These are phyloP conservation scores for Thraustotheca clavata DNA, from an alignment of 352 stramenopile species.

Conservation along the genomic window DNA sequence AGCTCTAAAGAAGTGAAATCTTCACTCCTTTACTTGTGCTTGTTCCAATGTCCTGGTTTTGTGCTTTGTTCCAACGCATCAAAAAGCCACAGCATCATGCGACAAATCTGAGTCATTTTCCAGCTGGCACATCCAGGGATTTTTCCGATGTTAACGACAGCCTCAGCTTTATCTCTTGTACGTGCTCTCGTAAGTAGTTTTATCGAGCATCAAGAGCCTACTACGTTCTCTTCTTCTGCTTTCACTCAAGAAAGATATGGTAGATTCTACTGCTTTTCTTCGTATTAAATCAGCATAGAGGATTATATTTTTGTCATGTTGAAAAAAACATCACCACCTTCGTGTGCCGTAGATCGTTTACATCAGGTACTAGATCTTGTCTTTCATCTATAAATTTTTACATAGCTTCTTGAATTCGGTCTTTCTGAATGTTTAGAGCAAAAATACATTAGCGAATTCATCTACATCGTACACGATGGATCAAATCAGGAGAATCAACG, in stretches of 20 bases:
- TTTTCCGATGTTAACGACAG: too few species aligned
- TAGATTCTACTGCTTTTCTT: background rate
- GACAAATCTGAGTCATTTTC: too few species aligned
- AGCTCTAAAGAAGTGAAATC: too few species aligned
- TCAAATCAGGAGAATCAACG: background rate
- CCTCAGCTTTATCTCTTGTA: background rate
- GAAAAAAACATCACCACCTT: background rate
- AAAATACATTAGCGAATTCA: background rate
- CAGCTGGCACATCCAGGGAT: background rate
- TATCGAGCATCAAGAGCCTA: background rate
- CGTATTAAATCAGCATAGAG: background rate
- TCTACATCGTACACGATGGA: background rate
- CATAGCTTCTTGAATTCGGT: conserved; percentile 17
- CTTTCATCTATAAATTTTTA: background rate
- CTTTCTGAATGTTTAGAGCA: conserved; percentile 12
- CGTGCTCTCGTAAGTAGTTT: conserved; percentile 6
- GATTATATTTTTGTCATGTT: background rate
- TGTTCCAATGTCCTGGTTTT: too few species aligned
- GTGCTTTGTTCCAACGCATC: too few species aligned
- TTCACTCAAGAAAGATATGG: background rate
- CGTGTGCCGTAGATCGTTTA: background rate
- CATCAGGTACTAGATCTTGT: background rate
- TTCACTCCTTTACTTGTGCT: too few species aligned
- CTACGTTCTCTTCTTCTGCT: background rate
- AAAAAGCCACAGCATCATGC: too few species aligned